Evolutionary conservation across 768 basidiomycete species (phyloP).

Genomic region (Vararia minispora): DNA sequence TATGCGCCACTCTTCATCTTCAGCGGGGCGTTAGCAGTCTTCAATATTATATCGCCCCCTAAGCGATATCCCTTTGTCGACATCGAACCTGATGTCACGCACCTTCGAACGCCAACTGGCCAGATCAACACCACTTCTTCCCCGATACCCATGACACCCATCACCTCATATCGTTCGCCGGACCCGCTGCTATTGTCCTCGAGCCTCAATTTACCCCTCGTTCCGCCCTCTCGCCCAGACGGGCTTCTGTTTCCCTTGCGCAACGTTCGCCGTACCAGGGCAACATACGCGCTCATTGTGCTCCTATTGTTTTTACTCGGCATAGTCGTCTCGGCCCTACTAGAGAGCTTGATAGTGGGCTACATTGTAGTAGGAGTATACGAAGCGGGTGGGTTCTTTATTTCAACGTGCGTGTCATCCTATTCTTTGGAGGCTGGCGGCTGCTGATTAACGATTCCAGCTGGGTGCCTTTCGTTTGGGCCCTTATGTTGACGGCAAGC

Average conservation of each 20-base stretch:
- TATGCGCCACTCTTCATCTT: slow-evolving; percentile 10
- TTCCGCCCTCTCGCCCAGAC: background rate
- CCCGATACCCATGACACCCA: slow-evolving; percentile 7
- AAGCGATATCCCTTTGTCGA: no score
- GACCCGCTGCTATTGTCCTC: slow-evolving; percentile 3
- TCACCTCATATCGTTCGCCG: slow-evolving; percentile 4
- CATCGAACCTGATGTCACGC: no score
- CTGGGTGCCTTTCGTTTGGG: slow-evolving; percentile 13
- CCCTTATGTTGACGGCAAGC: slow-evolving; percentile 10
- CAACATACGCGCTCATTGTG: slow-evolving; percentile 10
- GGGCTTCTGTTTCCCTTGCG: slow-evolving; percentile 1
- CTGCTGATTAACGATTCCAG: slow-evolving; percentile 1
- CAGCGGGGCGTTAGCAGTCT: slow-evolving; percentile 10
- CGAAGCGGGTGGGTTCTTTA: slow-evolving; percentile 7
- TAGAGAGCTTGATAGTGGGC: slow-evolving; percentile 12
- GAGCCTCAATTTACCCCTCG: background rate
- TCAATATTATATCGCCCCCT: slow-evolving; percentile 13
- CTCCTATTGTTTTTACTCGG: slow-evolving; percentile 9
- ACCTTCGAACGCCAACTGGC: no score
- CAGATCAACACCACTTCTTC: background rate
- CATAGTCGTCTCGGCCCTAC: slow-evolving; percentile 5
- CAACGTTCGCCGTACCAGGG: slow-evolving; percentile 11
- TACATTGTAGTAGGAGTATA: slow-evolving; percentile 11
- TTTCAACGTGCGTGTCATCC: slow-evolving; percentile 12
- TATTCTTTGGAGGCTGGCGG: background rate